phyloP scores from a whole-genome alignment of 1,139 yeast species.

The Debaryomyces nepalensis region DNA sequence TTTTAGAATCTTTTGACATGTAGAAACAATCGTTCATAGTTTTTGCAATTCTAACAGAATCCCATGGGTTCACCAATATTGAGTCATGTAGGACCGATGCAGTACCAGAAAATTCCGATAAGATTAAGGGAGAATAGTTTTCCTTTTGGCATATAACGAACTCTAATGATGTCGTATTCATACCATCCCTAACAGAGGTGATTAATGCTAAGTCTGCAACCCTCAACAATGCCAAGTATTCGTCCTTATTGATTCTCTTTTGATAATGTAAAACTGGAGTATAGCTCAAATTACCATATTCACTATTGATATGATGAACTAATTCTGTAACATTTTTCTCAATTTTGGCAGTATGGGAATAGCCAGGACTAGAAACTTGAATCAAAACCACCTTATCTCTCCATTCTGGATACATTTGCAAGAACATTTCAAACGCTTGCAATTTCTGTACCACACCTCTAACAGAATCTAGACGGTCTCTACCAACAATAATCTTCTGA shows the following conservation, averaged over 20 bases:
- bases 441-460: slow-evolving; percentile 83
- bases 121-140: slow-evolving; percentile 72
- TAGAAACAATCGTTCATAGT: slow-evolving; percentile 71
- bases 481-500: slow-evolving; percentile 78
- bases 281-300: slow-evolving; percentile 77
- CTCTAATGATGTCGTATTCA: slow-evolving; percentile 94
- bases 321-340: slow-evolving; percentile 83
- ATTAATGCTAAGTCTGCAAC: slow-evolving; percentile 90
- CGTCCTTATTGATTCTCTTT: slow-evolving; percentile 85
- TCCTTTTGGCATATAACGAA: slow-evolving; percentile 86
- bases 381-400: slow-evolving; percentile 83
- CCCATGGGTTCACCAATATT: slow-evolving; percentile 94
- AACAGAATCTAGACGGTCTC: slow-evolving; percentile 80
- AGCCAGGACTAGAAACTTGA: slow-evolving; percentile 88
- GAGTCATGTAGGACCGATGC: slow-evolving; percentile 81
- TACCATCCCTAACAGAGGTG: slow-evolving; percentile 92
- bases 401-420: slow-evolving; percentile 93
- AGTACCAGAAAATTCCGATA: slow-evolving; percentile 94
- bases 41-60: slow-evolving; percentile 88
- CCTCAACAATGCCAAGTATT: slow-evolving; percentile 83
- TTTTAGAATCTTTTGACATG: slow-evolving; percentile 50
- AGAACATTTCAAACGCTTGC: slow-evolving; percentile 79
- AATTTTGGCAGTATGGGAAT: slow-evolving; percentile 57
- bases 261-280: slow-evolving; percentile 92
- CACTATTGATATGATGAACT: slow-evolving; percentile 78